Percentiles rank a stretch among this genome's conserved stretches.
Evolutionary conservation across 1,139 yeast species (phyloP).

Genomic region (Meyerozyma athensensis): DNA sequence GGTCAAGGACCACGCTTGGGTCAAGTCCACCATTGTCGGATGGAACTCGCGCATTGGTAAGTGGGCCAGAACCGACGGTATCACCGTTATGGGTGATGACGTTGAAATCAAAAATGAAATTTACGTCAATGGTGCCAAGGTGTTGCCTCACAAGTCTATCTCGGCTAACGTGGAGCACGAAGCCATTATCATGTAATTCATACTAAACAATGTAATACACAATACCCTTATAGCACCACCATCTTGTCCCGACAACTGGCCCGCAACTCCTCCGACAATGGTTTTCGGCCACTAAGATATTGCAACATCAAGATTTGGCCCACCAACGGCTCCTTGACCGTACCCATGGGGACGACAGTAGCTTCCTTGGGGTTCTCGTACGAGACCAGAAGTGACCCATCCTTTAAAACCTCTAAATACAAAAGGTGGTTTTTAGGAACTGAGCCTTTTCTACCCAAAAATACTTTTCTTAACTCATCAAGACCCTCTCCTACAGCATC

Average conservation of each 20-base stretch:
- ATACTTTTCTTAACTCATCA: slow-evolving; percentile 49
- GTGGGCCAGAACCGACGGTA: slow-evolving; percentile 99
- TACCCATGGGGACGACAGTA: slow-evolving; percentile 38
- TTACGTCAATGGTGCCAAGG: slow-evolving; percentile 98
- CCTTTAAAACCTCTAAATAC: slow-evolving; percentile 40
- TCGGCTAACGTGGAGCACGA: slow-evolving; percentile 96
- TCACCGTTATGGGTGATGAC: slow-evolving; percentile 97
- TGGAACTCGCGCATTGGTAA: slow-evolving; percentile 98
- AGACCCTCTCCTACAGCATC: slow-evolving; percentile 47
- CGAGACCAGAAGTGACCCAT: slow-evolving; percentile 44
- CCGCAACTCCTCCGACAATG: slow-evolving; percentile 28
- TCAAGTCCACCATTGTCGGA: slow-evolving; percentile 96
- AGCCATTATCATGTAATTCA: slow-evolving; percentile 95
- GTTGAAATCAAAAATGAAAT: slow-evolving; percentile 98
- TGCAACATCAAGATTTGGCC: slow-evolving; percentile 53
- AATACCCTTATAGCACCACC: slow-evolving; percentile 1
- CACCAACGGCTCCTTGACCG: slow-evolving; percentile 44
- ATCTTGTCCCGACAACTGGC: background rate
- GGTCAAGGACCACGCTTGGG: slow-evolving; percentile 97
- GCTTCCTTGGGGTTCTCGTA: slow-evolving; percentile 32
- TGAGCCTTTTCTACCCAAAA: slow-evolving; percentile 48
- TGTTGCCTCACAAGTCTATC: slow-evolving; percentile 96
- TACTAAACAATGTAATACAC: background rate
- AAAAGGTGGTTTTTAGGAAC: slow-evolving; percentile 63
- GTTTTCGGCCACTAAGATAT: slow-evolving; percentile 57